A percentile compares a stretch with the other conserved stretches of the same genome.
Evolutionary conservation across 2,329 filamentous ascomycete species (phyloP).

Genomic region (Hymenotorrendiella dingleyae): DNA sequence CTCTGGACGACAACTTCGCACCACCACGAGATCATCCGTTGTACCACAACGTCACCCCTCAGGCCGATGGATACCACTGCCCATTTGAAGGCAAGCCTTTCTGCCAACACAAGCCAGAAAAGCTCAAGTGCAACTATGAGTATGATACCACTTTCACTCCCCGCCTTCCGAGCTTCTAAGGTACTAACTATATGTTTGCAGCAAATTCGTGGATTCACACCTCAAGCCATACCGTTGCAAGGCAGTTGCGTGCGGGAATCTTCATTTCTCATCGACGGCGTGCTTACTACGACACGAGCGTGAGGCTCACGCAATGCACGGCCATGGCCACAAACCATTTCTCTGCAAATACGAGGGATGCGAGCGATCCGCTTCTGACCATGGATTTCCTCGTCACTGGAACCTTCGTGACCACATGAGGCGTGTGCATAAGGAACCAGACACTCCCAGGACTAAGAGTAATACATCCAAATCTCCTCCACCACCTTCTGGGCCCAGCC

Average conservation of each 20-base stretch:
- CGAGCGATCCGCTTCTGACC: constrained; percentile 73
- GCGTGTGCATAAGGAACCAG: constrained; percentile 87
- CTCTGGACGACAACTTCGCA: constrained; percentile 35
- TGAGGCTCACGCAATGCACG: constrained; percentile 92
- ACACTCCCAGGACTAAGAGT: too few species aligned
- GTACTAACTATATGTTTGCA: constrained; percentile 36
- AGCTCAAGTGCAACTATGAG: constrained; percentile 99
- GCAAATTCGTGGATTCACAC: constrained; percentile 96
- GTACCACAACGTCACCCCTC: constrained; percentile 61
- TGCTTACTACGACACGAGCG: constrained; percentile 92
- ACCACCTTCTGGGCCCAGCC: constrained; percentile 18
- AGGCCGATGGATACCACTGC: constrained; percentile 83
- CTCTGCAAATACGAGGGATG: constrained; percentile 84
- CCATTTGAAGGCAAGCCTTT: constrained; percentile 67
- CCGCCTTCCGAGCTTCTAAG: constrained; percentile 8
- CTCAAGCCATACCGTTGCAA: constrained; percentile 96
- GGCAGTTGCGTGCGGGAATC: constrained; percentile 72
- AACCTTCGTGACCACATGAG: constrained; percentile 97
- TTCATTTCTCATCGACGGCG: constrained; percentile 90
- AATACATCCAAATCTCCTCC: constrained; percentile 26
- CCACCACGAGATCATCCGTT: constrained; percentile 63
- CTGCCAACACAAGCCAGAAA: constrained; percentile 88
- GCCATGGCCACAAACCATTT: constrained; percentile 87
- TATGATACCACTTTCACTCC: constrained; percentile 44
- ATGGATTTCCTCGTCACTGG: constrained; percentile 92